Evolutionary conservation across 768 basidiomycete genomes (phyloP).

Genomic region (Leccinum olivaceopallidum): DNA sequence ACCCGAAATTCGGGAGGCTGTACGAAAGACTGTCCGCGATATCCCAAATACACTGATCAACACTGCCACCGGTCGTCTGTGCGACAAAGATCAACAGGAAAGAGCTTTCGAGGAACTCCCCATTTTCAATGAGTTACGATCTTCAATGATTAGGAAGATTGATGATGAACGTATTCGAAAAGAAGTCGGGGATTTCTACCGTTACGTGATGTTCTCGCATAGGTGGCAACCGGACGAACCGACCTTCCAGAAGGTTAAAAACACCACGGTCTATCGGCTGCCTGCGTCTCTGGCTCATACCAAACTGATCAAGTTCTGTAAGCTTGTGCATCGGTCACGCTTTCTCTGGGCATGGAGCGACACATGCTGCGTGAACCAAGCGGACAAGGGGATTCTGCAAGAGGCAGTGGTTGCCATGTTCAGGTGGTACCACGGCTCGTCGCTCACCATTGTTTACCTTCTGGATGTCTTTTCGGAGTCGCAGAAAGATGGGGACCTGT

Average conservation of each 20-base stretch:
- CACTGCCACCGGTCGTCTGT: not conserved
- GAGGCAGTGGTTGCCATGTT: not conserved
- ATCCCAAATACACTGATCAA: not conserved
- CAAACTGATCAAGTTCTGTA: not conserved
- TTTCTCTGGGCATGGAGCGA: not conserved
- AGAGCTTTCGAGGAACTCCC: not conserved
- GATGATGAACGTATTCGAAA: not conserved
- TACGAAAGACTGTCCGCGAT: not conserved
- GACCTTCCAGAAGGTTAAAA: not conserved
- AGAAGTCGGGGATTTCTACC: not conserved
- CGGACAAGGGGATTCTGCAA: not conserved
- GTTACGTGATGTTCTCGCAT: not conserved
- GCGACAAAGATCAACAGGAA: not conserved
- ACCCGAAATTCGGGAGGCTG: not conserved
- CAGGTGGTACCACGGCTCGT: not conserved
- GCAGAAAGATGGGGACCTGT: not conserved
- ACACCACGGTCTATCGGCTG: not conserved
- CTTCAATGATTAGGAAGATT: not conserved
- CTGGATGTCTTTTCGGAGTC: not conserved
- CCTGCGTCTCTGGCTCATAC: not conserved
- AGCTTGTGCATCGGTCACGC: not conserved
- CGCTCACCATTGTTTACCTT: not conserved
- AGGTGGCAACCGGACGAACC: not conserved
- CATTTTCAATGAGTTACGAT: not conserved
- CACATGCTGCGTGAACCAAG: not conserved